phyloP scores from a whole-genome alignment of 1,139 yeast species.

The Tardiomyces depauwii region DNA sequence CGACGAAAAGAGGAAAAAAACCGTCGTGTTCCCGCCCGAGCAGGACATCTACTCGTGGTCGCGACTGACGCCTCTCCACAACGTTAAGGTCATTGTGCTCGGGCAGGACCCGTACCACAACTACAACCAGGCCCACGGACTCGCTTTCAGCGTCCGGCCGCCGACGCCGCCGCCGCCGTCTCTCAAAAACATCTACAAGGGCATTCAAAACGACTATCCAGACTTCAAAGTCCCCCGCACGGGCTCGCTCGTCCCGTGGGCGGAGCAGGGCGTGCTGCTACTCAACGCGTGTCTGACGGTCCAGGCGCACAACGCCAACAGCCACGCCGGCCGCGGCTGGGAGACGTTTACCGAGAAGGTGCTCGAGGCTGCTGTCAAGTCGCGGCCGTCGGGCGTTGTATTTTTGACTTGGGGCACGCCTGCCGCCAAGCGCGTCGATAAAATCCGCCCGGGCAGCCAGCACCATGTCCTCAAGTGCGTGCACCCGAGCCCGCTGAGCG shows the following conservation, averaged over 20 bases:
- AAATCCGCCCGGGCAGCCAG: conserved; percentile 26
- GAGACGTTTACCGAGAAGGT: conserved; percentile 75
- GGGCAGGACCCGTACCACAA: conserved; percentile 99
- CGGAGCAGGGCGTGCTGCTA: conserved; percentile 75
- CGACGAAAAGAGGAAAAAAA: conserved; percentile 22
- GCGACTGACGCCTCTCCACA: conserved; percentile 63
- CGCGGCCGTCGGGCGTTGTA: conserved; percentile 44
- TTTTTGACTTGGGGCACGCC: conserved; percentile 94
- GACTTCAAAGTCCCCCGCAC: conserved; percentile 47
- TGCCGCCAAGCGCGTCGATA: conserved; percentile 62
- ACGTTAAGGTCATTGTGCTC: conserved; percentile 65
- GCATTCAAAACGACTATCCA: conserved; percentile 61
- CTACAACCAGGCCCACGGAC: conserved; percentile 87
- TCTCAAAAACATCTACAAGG: conserved; percentile 74
- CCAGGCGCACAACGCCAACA: conserved; percentile 85
- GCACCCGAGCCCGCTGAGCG: conserved; percentile 94
- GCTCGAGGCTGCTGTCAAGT: conserved; percentile 38
- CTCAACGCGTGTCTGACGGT: conserved; percentile 87
- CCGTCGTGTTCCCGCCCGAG: conserved; percentile 65
- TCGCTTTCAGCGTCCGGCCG: conserved; percentile 82
- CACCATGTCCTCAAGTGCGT: conserved; percentile 54
- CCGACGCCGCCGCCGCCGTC: conserved; percentile 91
- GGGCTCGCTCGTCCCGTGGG: conserved; percentile 79
- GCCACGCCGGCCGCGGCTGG: conserved; percentile 92
- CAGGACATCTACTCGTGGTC: conserved; percentile 90